Evolutionary conservation across 2,329 filamentous ascomycete genomes (phyloP).

Genomic region (Penicillium thymicola): DNA sequence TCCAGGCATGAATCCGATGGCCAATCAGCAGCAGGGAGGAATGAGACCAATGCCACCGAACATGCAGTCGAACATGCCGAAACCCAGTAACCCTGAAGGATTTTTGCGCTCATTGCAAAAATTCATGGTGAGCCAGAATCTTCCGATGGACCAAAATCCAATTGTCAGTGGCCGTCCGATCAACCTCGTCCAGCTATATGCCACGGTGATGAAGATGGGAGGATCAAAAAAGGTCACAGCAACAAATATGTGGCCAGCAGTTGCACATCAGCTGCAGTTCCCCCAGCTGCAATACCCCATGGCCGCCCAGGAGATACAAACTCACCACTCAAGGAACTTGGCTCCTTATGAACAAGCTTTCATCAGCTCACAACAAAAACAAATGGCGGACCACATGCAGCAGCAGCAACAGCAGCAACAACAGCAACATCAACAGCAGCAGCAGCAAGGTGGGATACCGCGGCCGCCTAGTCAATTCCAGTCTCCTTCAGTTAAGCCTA

Average conservation of each 20-base stretch:
- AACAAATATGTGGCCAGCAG: conserved; percentile 68
- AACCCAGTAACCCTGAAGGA: conserved; percentile 54
- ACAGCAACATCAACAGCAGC: conserved; percentile 17
- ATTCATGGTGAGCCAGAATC: conserved; percentile 73
- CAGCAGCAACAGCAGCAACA: conserved; percentile 25
- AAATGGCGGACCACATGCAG: conserved; percentile 25
- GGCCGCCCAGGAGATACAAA: conserved; percentile 66
- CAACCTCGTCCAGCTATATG: conserved; percentile 73
- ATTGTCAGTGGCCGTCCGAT: conserved; percentile 70
- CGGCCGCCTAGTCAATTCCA: conserved; percentile 42
- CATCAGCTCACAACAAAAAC: conserved; percentile 45
- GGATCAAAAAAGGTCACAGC: conserved; percentile 72
- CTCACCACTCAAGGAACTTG: conserved; percentile 73
- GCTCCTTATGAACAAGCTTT: conserved; percentile 65
- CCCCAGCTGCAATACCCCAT: conserved; percentile 61
- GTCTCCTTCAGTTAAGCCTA: conserved; percentile 47
- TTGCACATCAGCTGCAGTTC: conserved; percentile 64
- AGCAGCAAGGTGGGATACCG: conserved; percentile 33
- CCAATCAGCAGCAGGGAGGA: conserved; percentile 38
- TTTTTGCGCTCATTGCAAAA: conserved; percentile 72
- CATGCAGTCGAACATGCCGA: conserved; percentile 43
- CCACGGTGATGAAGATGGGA: conserved; percentile 69
- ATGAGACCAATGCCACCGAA: conserved; percentile 51
- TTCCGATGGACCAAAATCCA: conserved; percentile 72
- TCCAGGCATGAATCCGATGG: conserved; percentile 38